These are phyloP conservation scores for Plantago rigida DNA, from an alignment of 305 asterid species.

Conservation along the genomic window DNA sequence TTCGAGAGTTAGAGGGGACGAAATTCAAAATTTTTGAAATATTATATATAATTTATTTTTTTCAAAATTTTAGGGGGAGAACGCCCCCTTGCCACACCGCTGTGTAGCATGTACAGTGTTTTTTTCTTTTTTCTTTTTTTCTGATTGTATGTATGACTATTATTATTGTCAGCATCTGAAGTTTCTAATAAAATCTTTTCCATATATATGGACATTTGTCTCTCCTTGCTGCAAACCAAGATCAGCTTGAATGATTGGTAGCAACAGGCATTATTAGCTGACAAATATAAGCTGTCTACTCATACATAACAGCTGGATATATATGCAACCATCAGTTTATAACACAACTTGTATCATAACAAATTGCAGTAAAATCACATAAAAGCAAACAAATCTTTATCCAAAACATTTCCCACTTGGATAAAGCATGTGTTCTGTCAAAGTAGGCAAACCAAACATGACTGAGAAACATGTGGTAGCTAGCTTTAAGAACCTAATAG, in stretches of 20 bases:
- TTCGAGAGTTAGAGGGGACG: too few species aligned
- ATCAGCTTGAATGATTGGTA: background rate
- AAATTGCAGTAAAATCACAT: background rate
- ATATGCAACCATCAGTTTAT: background rate
- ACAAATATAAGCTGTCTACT: too few species aligned
- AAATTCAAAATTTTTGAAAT: too few species aligned
- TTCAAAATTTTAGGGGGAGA: too few species aligned
- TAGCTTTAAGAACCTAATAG: too few species aligned
- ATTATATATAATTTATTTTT: too few species aligned
- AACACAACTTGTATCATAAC: background rate
- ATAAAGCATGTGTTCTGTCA: conserved; percentile 5
- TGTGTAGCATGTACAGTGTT: conserved; percentile 5
- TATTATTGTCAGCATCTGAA: conserved; percentile 5
- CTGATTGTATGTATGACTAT: conserved; percentile 3
- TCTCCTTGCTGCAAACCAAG: background rate
- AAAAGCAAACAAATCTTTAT: background rate
- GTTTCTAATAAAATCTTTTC: background rate
- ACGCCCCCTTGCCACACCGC: too few species aligned
- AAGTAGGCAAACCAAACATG: conserved; percentile 2
- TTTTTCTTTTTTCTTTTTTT: background rate
- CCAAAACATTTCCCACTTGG: background rate
- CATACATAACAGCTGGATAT: conserved; percentile 1
- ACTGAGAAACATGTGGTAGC: background rate
- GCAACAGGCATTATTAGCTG: too few species aligned
- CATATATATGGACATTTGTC: background rate